A percentile compares a stretch with the other conserved stretches of the same genome.
Conservation (phyloP, 1,284 basidiomycete species). For the Malassezia cuniculi region DNA sequence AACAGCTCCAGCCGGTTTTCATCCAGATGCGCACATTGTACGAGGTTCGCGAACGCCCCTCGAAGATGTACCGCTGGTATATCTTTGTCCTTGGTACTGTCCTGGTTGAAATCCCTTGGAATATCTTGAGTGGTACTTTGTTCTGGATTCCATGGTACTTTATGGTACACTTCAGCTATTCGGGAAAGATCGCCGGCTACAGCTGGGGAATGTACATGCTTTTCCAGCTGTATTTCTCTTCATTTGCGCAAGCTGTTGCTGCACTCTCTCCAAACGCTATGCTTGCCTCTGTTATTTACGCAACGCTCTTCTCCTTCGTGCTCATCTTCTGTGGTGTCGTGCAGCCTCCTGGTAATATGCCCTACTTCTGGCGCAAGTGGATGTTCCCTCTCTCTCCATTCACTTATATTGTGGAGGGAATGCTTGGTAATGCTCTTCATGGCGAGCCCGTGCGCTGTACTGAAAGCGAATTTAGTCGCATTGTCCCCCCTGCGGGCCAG, state of each 20-base stretch:
- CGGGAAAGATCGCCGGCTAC: conserved; percentile 66
- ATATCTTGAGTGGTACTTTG: conserved; percentile 22
- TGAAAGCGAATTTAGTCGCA: conserved; percentile 52
- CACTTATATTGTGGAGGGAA: conserved; percentile 49
- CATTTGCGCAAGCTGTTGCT: conserved; percentile 55
- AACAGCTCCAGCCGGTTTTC: conserved; percentile 46
- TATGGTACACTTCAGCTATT: conserved; percentile 19
- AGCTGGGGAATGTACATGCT: conserved; percentile 51
- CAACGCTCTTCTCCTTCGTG: conserved; percentile 54
- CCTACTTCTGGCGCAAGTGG: conserved; percentile 17
- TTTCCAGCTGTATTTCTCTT: conserved; percentile 26
- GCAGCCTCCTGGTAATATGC: conserved; percentile 23
- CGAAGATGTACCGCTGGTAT: conserved; percentile 69
- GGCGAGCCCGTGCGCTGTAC: conserved; percentile 59
- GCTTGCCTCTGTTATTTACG: conserved; percentile 56
- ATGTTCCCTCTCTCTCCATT: conserved; percentile 58
- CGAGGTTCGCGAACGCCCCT: conserved; percentile 60
- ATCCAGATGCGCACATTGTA: conserved; percentile 53
- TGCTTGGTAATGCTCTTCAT: conserved; percentile 68
- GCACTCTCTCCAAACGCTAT: conserved; percentile 57
- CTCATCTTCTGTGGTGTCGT: conserved; percentile 53
- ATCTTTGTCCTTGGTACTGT: conserved; percentile 50
- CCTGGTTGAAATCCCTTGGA: conserved; percentile 42
- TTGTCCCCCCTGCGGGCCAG: conserved; percentile 61
- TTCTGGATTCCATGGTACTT: conserved; percentile 27